phyloP scores from a whole-genome alignment of 352 stramenopile genomes.

The Globisporangium megalacanthum region DNA sequence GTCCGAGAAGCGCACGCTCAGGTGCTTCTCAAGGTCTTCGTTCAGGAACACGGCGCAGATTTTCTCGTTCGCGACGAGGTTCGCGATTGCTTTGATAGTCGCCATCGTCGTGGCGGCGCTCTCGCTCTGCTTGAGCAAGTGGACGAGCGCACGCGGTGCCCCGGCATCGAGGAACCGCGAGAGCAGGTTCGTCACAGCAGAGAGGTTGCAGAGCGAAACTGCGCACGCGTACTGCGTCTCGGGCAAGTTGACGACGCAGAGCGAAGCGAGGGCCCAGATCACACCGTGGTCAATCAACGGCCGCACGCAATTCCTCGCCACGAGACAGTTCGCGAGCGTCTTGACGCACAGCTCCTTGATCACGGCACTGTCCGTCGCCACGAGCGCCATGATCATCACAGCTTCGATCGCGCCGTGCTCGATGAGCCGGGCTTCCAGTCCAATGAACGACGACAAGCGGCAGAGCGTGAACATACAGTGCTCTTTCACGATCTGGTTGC shows the following conservation, averaged over 20 bases:
- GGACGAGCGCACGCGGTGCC: slow-evolving; percentile 50
- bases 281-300: slow-evolving; percentile 68
- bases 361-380: slow-evolving; percentile 48
- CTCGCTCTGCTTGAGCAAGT: slow-evolving; percentile 42
- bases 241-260: slow-evolving; percentile 50
- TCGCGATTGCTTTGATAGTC: slow-evolving; percentile 69
- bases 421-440: slow-evolving; percentile 55
- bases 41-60: slow-evolving; percentile 66
- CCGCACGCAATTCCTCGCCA: slow-evolving; percentile 54
- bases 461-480: slow-evolving; percentile 67
- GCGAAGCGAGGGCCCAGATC: slow-evolving; percentile 67
- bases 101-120: slow-evolving; percentile 40
- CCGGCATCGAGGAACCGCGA: slow-evolving; percentile 64
- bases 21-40: slow-evolving; percentile 59
- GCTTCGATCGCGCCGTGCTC: slow-evolving; percentile 69
- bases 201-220: slow-evolving; percentile 75
- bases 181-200: slow-evolving; percentile 47
- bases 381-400: slow-evolving; percentile 66
- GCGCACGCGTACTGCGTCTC: slow-evolving; percentile 58
- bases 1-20: slow-evolving; percentile 49
- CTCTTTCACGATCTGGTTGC: slow-evolving; percentile 52
- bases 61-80: slow-evolving; percentile 74
- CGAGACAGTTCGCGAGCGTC: slow-evolving; percentile 70
- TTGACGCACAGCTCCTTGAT: slow-evolving; percentile 77
- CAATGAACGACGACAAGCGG: slow-evolving; percentile 56